A percentile compares a stretch with the other conserved stretches of the same genome.
Evolutionary conservation across 305 asterid species (phyloP).

Genomic region (Striga hermonthica): DNA sequence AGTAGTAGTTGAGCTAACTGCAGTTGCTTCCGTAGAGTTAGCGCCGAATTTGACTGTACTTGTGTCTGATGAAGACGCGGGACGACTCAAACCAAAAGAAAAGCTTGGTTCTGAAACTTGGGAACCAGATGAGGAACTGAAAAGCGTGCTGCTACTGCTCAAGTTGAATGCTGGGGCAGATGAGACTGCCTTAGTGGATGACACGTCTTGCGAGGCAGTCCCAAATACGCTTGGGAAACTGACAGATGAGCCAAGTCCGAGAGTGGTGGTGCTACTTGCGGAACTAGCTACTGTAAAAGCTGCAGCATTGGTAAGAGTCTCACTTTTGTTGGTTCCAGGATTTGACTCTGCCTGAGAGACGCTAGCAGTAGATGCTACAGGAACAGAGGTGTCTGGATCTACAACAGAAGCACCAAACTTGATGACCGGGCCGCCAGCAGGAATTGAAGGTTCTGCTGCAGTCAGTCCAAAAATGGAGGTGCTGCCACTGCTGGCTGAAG

Average conservation of each 20-base stretch:
- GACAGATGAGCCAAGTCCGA: constrained; percentile 34
- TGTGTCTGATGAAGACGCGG: no score
- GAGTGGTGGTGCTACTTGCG: constrained; percentile 29
- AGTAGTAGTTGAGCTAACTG: constrained; percentile 35
- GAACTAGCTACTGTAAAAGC: constrained; percentile 32
- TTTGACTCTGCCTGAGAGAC: constrained; percentile 30
- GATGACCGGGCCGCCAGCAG: constrained; percentile 31
- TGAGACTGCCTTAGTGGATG: neutral
- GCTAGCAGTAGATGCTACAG: constrained; percentile 38
- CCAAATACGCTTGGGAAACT: constrained; percentile 29
- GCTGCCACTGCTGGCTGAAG: constrained; percentile 32
- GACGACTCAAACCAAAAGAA: constrained; percentile 14
- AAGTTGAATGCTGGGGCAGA: constrained; percentile 33
- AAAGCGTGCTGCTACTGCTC: constrained; percentile 29
- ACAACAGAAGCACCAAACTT: constrained; percentile 37
- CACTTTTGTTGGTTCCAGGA: constrained; percentile 26
- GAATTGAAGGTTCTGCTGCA: constrained; percentile 30
- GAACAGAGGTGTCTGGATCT: constrained; percentile 32
- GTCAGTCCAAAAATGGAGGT: constrained; percentile 36
- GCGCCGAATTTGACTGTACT: constrained; percentile 35
- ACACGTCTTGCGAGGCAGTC: no score
- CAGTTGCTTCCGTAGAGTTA: constrained; percentile 34
- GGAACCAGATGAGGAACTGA: constrained; percentile 36
- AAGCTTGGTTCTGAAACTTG: constrained; percentile 20
- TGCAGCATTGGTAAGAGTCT: no score